phyloP scores from a whole-genome alignment of 257 asterid genomes.

The Solanum appendiculatum region DNA sequence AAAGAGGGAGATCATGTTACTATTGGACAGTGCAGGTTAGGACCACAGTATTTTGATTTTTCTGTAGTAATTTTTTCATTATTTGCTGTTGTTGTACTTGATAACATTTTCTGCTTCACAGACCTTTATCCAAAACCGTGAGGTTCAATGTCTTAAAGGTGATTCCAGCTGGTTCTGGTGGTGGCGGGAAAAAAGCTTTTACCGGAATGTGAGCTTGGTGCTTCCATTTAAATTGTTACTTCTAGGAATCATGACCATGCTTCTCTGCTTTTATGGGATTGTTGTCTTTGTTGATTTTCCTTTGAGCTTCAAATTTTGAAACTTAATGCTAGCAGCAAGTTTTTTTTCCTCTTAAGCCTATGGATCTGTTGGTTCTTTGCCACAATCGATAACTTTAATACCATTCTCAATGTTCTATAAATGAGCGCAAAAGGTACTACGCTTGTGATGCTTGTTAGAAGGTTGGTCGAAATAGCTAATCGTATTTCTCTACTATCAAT shows the following conservation, averaged over 20 bases:
- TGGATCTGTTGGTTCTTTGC: neutral
- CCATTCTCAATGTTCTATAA: neutral
- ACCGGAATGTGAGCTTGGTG: neutral
- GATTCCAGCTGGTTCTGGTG: too few species aligned
- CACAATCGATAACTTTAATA: neutral
- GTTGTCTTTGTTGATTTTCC: neutral
- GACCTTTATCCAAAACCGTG: too few species aligned
- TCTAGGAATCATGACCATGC: neutral
- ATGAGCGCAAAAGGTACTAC: neutral
- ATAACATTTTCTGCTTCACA: neutral
- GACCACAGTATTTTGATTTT: neutral
- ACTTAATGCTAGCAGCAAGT: neutral
- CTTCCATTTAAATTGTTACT: neutral
- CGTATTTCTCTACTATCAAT: neutral
- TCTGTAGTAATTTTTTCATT: neutral
- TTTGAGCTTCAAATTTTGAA: neutral
- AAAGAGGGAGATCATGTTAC: conserved; percentile 35
- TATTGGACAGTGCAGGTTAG: conserved; percentile 35
- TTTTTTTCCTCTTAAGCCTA: neutral
- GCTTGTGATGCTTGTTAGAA: neutral
- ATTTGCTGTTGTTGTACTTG: neutral
- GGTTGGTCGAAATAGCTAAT: neutral
- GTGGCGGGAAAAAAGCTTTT: conserved; percentile 17
- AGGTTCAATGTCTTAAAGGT: too few species aligned
- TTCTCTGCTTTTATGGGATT: neutral